Evolutionary conservation across 2,329 filamentous ascomycete species (phyloP).

Genomic region (Penicillium aurantiogriseum): DNA sequence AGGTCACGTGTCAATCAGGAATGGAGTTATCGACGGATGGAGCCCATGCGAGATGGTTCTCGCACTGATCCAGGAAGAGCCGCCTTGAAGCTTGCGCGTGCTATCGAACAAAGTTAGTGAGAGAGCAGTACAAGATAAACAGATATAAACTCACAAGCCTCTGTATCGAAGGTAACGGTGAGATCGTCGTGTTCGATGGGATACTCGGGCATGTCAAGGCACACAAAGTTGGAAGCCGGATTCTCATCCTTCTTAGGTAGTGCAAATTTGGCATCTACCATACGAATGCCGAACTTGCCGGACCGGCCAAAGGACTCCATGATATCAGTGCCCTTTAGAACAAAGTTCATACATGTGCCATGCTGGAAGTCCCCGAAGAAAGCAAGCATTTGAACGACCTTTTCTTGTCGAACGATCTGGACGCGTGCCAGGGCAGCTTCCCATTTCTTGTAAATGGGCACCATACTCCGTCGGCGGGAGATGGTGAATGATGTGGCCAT

Average conservation of each 20-base stretch:
- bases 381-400: slow-evolving; percentile 71
- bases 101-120: slow-evolving; percentile 22
- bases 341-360: slow-evolving; percentile 84
- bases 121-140: neutral
- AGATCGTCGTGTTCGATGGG: slow-evolving; percentile 93
- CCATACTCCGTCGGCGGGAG: slow-evolving; percentile 79
- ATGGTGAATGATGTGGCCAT: slow-evolving; percentile 75
- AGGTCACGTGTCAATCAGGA: slow-evolving; percentile 20
- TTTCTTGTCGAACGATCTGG: slow-evolving; percentile 75
- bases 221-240: slow-evolving; percentile 69
- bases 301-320: slow-evolving; percentile 68
- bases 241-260: slow-evolving; percentile 61
- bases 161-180: slow-evolving; percentile 76
- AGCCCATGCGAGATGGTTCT: slow-evolving; percentile 42
- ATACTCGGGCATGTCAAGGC: slow-evolving; percentile 82
- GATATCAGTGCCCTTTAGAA: slow-evolving; percentile 77
- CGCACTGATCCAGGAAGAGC: slow-evolving; percentile 40
- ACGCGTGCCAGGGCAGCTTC: slow-evolving; percentile 77
- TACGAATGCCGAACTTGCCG: slow-evolving; percentile 69
- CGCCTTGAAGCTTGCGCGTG: slow-evolving; percentile 39
- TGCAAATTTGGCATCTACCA: slow-evolving; percentile 89
- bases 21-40: slow-evolving; percentile 38
- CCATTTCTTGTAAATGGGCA: slow-evolving; percentile 93
- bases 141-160: slow-evolving; percentile 61
- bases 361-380: slow-evolving; percentile 89